phyloP scores from a whole-genome alignment of 306 rosid genomes.

The Castanospermum australe region DNA sequence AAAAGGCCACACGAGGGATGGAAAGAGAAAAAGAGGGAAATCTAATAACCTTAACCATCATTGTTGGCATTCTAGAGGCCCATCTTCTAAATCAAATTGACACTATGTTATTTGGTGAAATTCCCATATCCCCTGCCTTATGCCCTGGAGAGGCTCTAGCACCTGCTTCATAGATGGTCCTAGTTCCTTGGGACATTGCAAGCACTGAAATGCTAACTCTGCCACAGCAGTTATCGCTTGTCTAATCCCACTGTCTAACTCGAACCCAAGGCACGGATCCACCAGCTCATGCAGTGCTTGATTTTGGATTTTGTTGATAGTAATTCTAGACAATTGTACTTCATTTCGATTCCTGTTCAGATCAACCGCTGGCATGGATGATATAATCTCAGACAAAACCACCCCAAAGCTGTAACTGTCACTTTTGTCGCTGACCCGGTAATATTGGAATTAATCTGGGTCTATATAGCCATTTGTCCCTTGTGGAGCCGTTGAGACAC shows the following conservation, averaged over 20 bases:
- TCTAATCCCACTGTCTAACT: slow-evolving; percentile 25
- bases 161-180: slow-evolving; percentile 56
- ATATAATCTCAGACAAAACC: slow-evolving; percentile 50
- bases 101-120: slow-evolving; percentile 14
- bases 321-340: slow-evolving; percentile 27
- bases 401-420: slow-evolving; percentile 62
- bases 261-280: slow-evolving; percentile 44
- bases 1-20: no score
- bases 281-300: slow-evolving; percentile 43
- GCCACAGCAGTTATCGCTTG: slow-evolving; percentile 46
- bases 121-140: slow-evolving; percentile 16
- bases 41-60: no score
- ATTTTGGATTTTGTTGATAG: slow-evolving; percentile 47
- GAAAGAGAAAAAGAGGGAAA: no score
- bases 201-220: slow-evolving; percentile 62
- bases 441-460: slow-evolving; percentile 46
- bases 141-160: slow-evolving; percentile 34
- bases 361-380: slow-evolving; percentile 30
- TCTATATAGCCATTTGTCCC: slow-evolving; percentile 67
- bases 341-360: no score
- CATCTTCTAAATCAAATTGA: no score
- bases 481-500: slow-evolving; percentile 52
- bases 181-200: slow-evolving; percentile 44
- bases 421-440: slow-evolving; percentile 49
- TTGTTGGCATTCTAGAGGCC: no score